Percentiles rank a stretch among this genome's conserved stretches.
These are phyloP conservation scores for Gnomoniopsis smithogilvyi DNA, from an alignment of 2,329 filamentous ascomycete genomes.

Conservation along the genomic window DNA sequence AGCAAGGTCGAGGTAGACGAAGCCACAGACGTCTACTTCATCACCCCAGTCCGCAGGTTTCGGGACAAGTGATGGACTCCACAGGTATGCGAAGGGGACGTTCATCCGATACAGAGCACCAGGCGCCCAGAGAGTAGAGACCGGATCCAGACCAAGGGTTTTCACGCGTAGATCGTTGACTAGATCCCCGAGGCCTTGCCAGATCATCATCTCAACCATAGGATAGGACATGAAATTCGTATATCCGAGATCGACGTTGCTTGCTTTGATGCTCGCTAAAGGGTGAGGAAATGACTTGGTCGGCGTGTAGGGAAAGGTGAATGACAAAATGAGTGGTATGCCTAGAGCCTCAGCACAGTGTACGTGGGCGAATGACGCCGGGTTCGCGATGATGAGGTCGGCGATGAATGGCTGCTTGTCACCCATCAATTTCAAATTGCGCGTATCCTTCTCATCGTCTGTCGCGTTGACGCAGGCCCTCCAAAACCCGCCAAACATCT, in stretches of 20 bases:
- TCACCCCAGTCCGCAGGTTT: slow-evolving; percentile 67
- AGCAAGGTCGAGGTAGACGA: slow-evolving; percentile 72
- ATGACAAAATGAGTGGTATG: slow-evolving; percentile 80
- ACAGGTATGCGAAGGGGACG: slow-evolving; percentile 73
- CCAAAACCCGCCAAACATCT: slow-evolving; percentile 85
- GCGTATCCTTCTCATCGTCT: slow-evolving; percentile 61
- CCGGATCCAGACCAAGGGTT: slow-evolving; percentile 67
- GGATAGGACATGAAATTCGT: slow-evolving; percentile 81
- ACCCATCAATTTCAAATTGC: slow-evolving; percentile 64
- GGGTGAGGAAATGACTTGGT: slow-evolving; percentile 76
- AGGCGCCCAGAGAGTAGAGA: slow-evolving; percentile 75
- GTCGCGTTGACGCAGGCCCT: slow-evolving; percentile 71
- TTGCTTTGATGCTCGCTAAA: slow-evolving; percentile 69
- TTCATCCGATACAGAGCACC: slow-evolving; percentile 69
- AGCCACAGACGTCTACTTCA: slow-evolving; percentile 72
- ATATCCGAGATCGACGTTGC: slow-evolving; percentile 68
- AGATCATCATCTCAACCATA: slow-evolving; percentile 81
- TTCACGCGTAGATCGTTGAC: slow-evolving; percentile 71
- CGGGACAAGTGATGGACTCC: slow-evolving; percentile 63
- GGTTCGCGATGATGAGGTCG: slow-evolving; percentile 83
- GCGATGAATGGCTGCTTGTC: slow-evolving; percentile 60
- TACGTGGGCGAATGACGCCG: slow-evolving; percentile 73
- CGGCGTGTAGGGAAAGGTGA: slow-evolving; percentile 79
- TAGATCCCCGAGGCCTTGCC: slow-evolving; percentile 82
- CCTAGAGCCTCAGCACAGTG: slow-evolving; percentile 78